Base-by-base conservation (phyloP, 2,329 filamentous ascomycete genomes). In the Nigrospora oryzae region DNA sequence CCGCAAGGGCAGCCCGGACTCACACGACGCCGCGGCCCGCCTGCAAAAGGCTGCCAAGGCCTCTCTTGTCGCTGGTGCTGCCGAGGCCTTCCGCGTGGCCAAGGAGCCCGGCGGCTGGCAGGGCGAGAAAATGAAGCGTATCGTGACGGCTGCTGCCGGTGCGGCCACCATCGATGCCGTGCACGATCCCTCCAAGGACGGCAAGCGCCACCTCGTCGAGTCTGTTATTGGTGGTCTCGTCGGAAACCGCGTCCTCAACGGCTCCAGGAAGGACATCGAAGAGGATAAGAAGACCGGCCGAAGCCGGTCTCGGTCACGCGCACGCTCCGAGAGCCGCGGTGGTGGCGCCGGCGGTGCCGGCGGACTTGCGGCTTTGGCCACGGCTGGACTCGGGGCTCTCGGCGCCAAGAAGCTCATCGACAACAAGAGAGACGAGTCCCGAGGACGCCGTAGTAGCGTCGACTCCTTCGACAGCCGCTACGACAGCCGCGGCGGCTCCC, bases 71-170 rank as follows among this genome's bases (percentile, higher is more conserved):
- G 90, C 91, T 30, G 91, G 89, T 56, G 91, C 90, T 36, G 86
- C 89, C 44, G 90, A 96, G 65, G 91, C 91, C 36, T 95, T 95
- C 74, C 84, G 88, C 49, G 83, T 89, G 46, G 83, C 90, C 61
- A 95, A 91, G 57, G 86, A 93, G 50, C 86, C 89, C 3, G 91
- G 91, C 44, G 79, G 84, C 37, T 96, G 90, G 89, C 85, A 83
- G 51, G 91, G 90, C 34, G 85, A 87, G 51, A 96, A 96, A 68
- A 88, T 89, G 53, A 93, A 89, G 70, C 88, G 91, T 43, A 80
- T 97, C 48, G 77, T 95, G 40, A 96, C 91, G 17, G 90, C 89
- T 40, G 91, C 91, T 23, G 77, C 79, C 23, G 85, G 88, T 65
- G 89, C 91, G 48, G 91, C 87, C 53, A 86, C 89, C 46, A 85